Conservation (phyloP, 1,284 basidiomycete species). For the Fistulinella staudtii region DNA sequence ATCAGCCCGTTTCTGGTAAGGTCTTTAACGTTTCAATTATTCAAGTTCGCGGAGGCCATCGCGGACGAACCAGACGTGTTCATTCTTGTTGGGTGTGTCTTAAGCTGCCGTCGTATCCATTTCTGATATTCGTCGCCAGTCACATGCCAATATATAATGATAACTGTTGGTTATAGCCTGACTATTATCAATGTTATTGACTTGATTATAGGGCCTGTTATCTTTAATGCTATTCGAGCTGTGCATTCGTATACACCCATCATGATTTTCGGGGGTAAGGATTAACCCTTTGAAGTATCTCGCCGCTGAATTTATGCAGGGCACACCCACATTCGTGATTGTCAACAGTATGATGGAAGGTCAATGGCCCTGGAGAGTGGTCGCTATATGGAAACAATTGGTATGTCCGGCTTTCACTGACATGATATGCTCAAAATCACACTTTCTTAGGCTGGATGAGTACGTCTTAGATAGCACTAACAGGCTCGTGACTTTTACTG, state of each 20-base stretch:
- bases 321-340: slow-evolving; percentile 78
- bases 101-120: not conserved
- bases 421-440: not conserved
- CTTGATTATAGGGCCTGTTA: slow-evolving; percentile 49
- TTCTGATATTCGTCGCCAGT: slow-evolving; percentile 29
- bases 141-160: slow-evolving; percentile 69
- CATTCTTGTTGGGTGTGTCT: slow-evolving; percentile 59
- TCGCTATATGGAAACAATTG: slow-evolving; percentile 85
- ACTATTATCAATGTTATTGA: not conserved
- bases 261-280: slow-evolving; percentile 67
- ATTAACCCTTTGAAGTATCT: not conserved
- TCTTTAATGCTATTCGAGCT: slow-evolving; percentile 71
- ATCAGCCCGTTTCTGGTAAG: not conserved
- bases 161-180: slow-evolving; percentile 44
- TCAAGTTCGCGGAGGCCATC: slow-evolving; percentile 73
- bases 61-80: slow-evolving; percentile 80
- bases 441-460: slow-evolving; percentile 33
- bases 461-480: slow-evolving; percentile 7
- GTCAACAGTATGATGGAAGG: slow-evolving; percentile 56
- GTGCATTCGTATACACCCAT: slow-evolving; percentile 74
- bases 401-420: slow-evolving; percentile 33
- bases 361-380: slow-evolving; percentile 77
- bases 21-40: not conserved
- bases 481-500: not conserved
- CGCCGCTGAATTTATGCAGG: slow-evolving; percentile 34